Base-by-base conservation (phyloP, 306 rosid genomes). In the Begonia peltatifolia region DNA sequence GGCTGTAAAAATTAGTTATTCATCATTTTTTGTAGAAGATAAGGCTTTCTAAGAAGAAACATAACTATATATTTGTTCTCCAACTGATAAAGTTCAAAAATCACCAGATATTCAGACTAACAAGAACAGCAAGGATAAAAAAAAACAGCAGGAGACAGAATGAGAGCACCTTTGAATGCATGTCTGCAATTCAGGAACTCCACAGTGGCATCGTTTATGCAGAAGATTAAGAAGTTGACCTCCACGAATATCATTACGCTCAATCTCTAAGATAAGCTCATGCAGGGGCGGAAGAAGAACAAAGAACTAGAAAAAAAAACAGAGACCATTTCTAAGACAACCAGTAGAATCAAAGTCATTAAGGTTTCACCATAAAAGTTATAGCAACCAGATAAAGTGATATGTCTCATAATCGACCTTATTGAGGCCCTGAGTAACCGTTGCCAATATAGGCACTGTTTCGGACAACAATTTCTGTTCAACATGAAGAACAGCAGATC, bases 101-200 rank as follows among this genome's bases (percentile, higher is more conserved):
- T 5, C 38, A 30, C 6, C 38, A 30, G 38, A 30, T 30, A 30
- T 30, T 30, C 38, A 3, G 38, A 30, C 38, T 0, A 30, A 5
- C 6, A 30, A 30, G 38, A 30, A 30, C 8, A 30, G 42, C 13
- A 42, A 50, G 16, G 53, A 51, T 2, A 3, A 22, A 44, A 53
- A 53, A 68, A 70, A 61, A 16, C 9, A 30, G 38, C 38, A 30
- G 38, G 38, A 30, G 38, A 30, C 38, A 30, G 38, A 7, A 44
- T 44, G 14, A 8, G 48, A 10, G 6, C 61, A 86, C 96, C 96
- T 90, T 53, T 86, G 94, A 59, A 90, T 79, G 71, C 99, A 90
- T 14, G 94, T 74, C 68, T 90, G 99, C 72, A 86, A 75, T 63
- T 90, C 99, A 23, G 95, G 99, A 56, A 90, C 99, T 35, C 99